Percentiles rank a stretch among this genome's conserved stretches.
phyloP scores from a whole-genome alignment of 495 filamentous ascomycete genomes.

The Barbatosphaeria neglecta region DNA sequence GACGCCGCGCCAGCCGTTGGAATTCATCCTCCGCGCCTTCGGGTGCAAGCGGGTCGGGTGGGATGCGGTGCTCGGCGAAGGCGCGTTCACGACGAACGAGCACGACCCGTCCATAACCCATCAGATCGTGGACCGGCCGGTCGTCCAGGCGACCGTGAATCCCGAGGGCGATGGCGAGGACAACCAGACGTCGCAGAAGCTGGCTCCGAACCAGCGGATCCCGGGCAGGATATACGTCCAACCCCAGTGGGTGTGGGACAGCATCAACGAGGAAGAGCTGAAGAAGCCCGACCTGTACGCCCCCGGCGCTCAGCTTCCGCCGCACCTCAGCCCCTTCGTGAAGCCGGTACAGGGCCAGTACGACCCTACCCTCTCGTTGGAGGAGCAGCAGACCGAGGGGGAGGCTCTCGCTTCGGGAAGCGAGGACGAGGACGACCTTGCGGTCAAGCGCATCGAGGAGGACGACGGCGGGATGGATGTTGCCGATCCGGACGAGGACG shows the following conservation, averaged over 20 bases:
- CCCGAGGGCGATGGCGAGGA: slow-evolving; percentile 45
- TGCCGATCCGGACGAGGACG: slow-evolving; percentile 20
- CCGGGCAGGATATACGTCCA: slow-evolving; percentile 87
- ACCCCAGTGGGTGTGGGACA: slow-evolving; percentile 98
- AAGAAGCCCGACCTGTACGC: slow-evolving; percentile 81
- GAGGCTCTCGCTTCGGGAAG: slow-evolving; percentile 57
- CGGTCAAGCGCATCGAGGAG: slow-evolving; percentile 30
- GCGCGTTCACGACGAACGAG: slow-evolving; percentile 83
- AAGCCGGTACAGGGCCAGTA: slow-evolving; percentile 74
- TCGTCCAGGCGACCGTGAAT: slow-evolving; percentile 50
- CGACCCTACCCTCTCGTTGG: slow-evolving; percentile 72
- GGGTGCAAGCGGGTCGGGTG: slow-evolving; percentile 94
- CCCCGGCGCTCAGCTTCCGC: slow-evolving; percentile 78
- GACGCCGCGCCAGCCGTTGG: slow-evolving; percentile 77
- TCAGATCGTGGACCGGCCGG: slow-evolving; percentile 82
- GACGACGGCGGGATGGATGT: slow-evolving; percentile 20
- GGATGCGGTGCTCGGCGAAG: slow-evolving; percentile 80
- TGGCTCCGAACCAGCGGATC: slow-evolving; percentile 51
- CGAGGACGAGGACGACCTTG: slow-evolving; percentile 40
- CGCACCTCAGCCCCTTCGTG: slow-evolving; percentile 93
- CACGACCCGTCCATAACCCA: slow-evolving; percentile 82
- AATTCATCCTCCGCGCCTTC: slow-evolving; percentile 89
- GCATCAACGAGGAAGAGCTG: slow-evolving; percentile 77
- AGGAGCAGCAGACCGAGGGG: slow-evolving; percentile 71
- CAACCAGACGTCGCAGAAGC: slow-evolving; percentile 41